Evolutionary conservation across 1,139 yeast species (phyloP).

Genomic region (Zygotorulaspora mrakii): DNA sequence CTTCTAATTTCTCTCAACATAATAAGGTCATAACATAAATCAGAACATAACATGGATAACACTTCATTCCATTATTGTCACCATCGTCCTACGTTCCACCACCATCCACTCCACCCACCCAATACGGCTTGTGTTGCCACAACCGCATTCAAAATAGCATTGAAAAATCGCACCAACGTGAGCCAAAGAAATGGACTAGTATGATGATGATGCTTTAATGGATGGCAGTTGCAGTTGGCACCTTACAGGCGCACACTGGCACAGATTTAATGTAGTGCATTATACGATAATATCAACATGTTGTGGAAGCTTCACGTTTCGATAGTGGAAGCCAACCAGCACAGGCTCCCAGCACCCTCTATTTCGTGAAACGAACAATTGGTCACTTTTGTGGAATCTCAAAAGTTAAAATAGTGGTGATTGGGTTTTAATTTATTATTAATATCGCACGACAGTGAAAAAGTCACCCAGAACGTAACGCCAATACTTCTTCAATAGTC

Average conservation of each 20-base stretch:
- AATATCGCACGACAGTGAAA: no score
- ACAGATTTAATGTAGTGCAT: no score
- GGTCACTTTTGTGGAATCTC: constrained; percentile 5
- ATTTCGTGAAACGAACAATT: background rate
- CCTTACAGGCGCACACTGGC: no score
- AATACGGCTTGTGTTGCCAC: background rate
- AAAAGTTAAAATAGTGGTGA: background rate
- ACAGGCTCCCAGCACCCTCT: background rate
- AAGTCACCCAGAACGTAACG: no score
- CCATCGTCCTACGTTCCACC: background rate
- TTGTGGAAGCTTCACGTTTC: constrained; percentile 3
- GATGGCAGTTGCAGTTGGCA: constrained; percentile 1
- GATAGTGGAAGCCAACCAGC: constrained; percentile 1
- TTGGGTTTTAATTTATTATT: background rate
- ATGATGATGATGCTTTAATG: constrained; percentile 4
- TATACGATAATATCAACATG: background rate
- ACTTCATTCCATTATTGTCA: constrained; percentile 1
- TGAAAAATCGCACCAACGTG: constrained; percentile 6
- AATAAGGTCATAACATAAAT: no score
- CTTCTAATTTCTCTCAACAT: constrained; percentile 8
- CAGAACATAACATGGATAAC: constrained; percentile 2
- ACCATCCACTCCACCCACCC: constrained; percentile 3
- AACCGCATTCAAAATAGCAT: background rate
- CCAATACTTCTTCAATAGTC: no score
- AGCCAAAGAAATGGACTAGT: constrained; percentile 1